These are phyloP conservation scores for Penicillium daleae DNA, from an alignment of 495 filamentous ascomycete genomes.

Conservation along the genomic window DNA sequence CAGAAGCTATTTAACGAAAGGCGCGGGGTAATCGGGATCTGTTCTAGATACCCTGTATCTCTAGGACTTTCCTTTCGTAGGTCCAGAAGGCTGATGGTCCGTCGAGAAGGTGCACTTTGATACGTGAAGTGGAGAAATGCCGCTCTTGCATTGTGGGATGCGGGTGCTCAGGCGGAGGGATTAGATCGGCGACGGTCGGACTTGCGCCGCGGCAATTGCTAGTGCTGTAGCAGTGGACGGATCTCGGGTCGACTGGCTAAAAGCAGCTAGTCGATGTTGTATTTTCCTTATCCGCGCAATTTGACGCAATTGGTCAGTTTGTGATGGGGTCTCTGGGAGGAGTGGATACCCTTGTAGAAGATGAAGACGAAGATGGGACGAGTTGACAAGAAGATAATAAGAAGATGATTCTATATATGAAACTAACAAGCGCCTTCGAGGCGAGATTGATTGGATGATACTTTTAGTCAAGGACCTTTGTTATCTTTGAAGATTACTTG, in stretches of 20 bases:
- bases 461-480: not conserved
- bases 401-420: not conserved
- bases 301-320: constrained; percentile 32
- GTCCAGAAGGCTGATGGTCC: not conserved
- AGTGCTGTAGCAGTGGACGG: no score
- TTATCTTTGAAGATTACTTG: not conserved
- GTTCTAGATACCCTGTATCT: constrained; percentile 5
- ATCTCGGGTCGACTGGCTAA: not conserved
- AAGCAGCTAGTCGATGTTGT: constrained; percentile 8
- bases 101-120: not conserved
- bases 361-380: constrained; percentile 2
- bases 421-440: not conserved
- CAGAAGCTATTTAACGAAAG: constrained; percentile 20
- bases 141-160: not conserved
- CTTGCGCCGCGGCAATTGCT: not conserved
- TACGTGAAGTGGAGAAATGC: not conserved
- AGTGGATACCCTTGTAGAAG: constrained; percentile 9
- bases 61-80: constrained; percentile 24
- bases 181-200: not conserved
- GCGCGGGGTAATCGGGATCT: constrained; percentile 12
- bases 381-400: not conserved
- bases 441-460: not conserved
- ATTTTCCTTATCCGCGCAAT: constrained; percentile 24
- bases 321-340: not conserved
- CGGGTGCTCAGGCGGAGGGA: not conserved